phyloP scores from a whole-genome alignment of 2,329 filamentous ascomycete species.

The Colletotrichum zoysiae region DNA sequence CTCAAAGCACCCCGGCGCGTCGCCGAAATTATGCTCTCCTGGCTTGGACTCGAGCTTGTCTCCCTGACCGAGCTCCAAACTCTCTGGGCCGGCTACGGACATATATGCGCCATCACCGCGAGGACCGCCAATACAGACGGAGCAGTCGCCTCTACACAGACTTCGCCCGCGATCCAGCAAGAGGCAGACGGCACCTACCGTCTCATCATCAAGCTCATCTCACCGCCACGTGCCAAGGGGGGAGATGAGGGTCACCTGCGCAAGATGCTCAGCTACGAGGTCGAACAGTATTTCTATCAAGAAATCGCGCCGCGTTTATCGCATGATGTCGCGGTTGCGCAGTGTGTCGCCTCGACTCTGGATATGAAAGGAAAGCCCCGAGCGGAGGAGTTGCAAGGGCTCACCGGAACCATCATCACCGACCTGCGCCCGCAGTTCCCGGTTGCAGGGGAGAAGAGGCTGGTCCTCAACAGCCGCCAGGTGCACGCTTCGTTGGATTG shows the following conservation, averaged over 20 bases:
- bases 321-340: conserved; percentile 60
- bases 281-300: conserved; percentile 75
- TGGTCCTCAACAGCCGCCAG: conserved; percentile 60
- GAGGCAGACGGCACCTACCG: conserved; percentile 47
- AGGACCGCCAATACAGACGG: conserved; percentile 43
- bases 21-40: conserved; percentile 56
- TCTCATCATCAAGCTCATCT: conserved; percentile 72
- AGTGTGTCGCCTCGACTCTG: conserved; percentile 61
- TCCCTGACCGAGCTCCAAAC: conserved; percentile 56
- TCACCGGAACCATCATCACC: conserved; percentile 68
- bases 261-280: conserved; percentile 75
- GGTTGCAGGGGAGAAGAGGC: conserved; percentile 66
- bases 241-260: conserved; percentile 72
- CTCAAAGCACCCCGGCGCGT: conserved; percentile 48
- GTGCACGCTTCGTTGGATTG: conserved; percentile 69
- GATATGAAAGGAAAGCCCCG: conserved; percentile 45
- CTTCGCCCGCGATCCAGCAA: conserved; percentile 42
- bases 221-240: conserved; percentile 56
- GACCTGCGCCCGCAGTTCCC: conserved; percentile 68
- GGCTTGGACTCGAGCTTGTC: conserved; percentile 55
- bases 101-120: conserved; percentile 68
- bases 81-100: conserved; percentile 65
- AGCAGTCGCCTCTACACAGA: not conserved
- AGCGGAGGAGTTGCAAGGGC: conserved; percentile 50
- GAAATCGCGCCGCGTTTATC: conserved; percentile 64